A percentile compares a stretch with the other conserved stretches of the same genome.
phyloP scores from a whole-genome alignment of 2,329 filamentous ascomycete species.

The Xylaria sp. region DNA sequence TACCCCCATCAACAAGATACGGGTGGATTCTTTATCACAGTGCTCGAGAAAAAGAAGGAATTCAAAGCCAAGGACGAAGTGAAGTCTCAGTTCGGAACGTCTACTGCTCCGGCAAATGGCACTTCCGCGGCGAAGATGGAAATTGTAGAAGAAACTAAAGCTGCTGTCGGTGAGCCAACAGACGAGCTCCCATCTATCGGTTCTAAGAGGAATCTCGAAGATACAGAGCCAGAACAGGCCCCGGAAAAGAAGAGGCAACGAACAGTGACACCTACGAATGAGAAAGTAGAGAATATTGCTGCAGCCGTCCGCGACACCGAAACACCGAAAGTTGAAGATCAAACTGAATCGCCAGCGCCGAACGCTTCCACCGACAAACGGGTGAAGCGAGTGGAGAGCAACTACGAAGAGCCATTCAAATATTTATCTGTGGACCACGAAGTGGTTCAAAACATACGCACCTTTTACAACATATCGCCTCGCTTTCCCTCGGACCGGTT shows the following conservation, averaged over 20 bases:
- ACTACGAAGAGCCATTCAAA: conserved; percentile 92
- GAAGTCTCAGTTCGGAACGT: conserved; percentile 56
- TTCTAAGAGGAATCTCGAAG: conserved; percentile 51
- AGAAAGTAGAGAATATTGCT: conserved; percentile 39
- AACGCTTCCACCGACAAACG: conserved; percentile 52
- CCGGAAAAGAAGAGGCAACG: conserved; percentile 62
- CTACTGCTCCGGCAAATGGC: conserved; percentile 33
- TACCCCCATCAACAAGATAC: conserved; percentile 97
- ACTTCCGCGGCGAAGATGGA: conserved; percentile 46
- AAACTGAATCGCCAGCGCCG: conserved; percentile 39
- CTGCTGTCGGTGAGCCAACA: conserved; percentile 48
- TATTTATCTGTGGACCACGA: conserved; percentile 80
- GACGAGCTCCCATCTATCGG: conserved; percentile 49
- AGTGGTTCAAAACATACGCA: conserved; percentile 79
- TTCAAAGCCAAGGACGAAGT: conserved; percentile 81
- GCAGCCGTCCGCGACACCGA: conserved; percentile 35
- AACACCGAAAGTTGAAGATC: conserved; percentile 36
- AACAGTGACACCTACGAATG: conserved; percentile 46
- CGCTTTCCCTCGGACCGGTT: conserved; percentile 92
- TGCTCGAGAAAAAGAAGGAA: conserved; percentile 90
- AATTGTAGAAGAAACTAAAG: conserved; percentile 53
- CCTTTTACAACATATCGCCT: conserved; percentile 85
- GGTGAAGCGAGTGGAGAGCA: conserved; percentile 58
- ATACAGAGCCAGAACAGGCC: conserved; percentile 52
- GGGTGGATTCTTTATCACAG: conserved; percentile 96